Evolutionary conservation across 1,284 basidiomycete species (phyloP).

Genomic region (Tilletiopsis washingtonensis): DNA sequence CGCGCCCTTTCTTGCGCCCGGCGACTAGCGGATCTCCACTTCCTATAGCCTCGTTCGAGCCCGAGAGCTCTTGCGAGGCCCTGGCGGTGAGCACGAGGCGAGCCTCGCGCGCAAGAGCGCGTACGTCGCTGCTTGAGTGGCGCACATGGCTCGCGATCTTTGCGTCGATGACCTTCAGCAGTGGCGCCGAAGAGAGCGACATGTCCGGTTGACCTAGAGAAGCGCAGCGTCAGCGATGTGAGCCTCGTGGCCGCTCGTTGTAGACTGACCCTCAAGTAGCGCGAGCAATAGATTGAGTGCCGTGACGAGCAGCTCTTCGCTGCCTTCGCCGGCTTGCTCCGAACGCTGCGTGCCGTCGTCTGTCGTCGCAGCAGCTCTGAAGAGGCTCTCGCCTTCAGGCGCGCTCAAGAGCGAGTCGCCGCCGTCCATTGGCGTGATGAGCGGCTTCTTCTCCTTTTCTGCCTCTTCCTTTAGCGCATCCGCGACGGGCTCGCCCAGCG

Average conservation of each 20-base stretch:
- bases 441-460: conserved; percentile 9
- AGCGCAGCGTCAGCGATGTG: neutral
- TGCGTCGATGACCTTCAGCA: conserved; percentile 32
- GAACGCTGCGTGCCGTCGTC: conserved; percentile 3
- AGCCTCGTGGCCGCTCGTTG: neutral
- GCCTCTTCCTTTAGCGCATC: neutral
- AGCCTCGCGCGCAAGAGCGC: conserved; percentile 62
- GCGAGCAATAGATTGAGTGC: conserved; percentile 37
- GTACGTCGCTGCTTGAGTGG: neutral
- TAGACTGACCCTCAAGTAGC: conserved; percentile 27
- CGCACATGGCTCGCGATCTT: conserved; percentile 28
- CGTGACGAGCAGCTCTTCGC: conserved; percentile 28
- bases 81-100: conserved; percentile 69
- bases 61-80: conserved; percentile 19
- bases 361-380: neutral
- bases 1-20: too few relatives aligned
- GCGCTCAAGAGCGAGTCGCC: neutral
- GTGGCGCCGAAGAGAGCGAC: conserved; percentile 15
- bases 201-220: conserved; percentile 10
- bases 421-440: conserved; percentile 10
- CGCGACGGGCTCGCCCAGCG: conserved; percentile 10
- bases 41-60: conserved; percentile 35
- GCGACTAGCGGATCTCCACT: conserved; percentile 15
- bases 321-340: conserved; percentile 5
- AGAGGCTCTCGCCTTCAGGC: neutral